Evolutionary conservation across 23 red algal genomes (phyloP).

Genomic region (Gracilaria domingensis): DNA sequence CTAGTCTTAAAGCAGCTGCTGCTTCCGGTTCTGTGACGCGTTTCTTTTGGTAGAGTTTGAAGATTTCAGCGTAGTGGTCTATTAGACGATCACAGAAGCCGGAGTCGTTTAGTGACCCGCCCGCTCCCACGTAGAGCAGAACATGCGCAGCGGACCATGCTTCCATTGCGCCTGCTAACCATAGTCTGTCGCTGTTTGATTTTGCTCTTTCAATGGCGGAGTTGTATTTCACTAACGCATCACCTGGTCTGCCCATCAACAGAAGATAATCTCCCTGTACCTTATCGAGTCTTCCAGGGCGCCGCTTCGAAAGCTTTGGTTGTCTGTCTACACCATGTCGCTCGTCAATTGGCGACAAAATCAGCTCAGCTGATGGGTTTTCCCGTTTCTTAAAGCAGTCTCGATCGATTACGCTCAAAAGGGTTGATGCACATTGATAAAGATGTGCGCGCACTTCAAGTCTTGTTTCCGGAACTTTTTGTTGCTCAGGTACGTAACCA

Average conservation of each 20-base stretch:
- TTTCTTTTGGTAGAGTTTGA: slow-evolving; percentile 83
- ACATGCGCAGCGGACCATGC: slow-evolving; percentile 77
- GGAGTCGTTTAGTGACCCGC: slow-evolving; percentile 34
- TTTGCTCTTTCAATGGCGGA: slow-evolving; percentile 73
- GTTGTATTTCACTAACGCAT: slow-evolving; percentile 76
- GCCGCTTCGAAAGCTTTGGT: slow-evolving; percentile 74
- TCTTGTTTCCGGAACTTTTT: slow-evolving; percentile 45
- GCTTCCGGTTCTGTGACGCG: slow-evolving; percentile 74
- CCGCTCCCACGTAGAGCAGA: slow-evolving; percentile 45
- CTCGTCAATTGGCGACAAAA: slow-evolving; percentile 76
- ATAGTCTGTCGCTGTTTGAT: slow-evolving; percentile 71
- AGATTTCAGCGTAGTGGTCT: slow-evolving; percentile 77
- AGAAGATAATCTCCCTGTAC: slow-evolving; percentile 74
- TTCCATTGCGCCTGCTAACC: slow-evolving; percentile 85
- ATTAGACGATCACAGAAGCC: slow-evolving; percentile 52
- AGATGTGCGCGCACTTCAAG: slow-evolving; percentile 74
- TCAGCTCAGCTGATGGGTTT: slow-evolving; percentile 49
- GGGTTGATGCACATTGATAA: slow-evolving; percentile 67
- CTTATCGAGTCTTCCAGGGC: slow-evolving; percentile 76
- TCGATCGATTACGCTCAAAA: slow-evolving; percentile 54
- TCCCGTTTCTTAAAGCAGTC: slow-evolving; percentile 55
- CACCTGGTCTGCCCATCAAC: slow-evolving; percentile 60
- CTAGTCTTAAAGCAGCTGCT: slow-evolving; percentile 71
- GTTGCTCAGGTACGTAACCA: slow-evolving; percentile 61
- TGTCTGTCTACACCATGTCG: slow-evolving; percentile 64